Evolutionary conservation across 345 rosid species (phyloP).

Genomic region (Gossypium thurberi): DNA sequence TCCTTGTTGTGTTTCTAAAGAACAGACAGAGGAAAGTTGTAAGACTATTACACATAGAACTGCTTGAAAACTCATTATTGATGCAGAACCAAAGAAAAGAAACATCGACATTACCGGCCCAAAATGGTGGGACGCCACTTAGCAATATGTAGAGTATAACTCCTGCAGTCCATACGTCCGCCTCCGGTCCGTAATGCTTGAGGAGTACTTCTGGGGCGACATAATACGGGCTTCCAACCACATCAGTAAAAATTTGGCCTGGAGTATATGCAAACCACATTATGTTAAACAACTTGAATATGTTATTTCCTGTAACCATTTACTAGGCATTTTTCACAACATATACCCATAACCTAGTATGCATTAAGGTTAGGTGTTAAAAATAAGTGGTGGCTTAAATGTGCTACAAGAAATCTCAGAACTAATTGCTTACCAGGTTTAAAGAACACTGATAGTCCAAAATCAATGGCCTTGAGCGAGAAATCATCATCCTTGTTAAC

Average conservation of each 20-base stretch:
- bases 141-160: neutral
- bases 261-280: conserved; percentile 20
- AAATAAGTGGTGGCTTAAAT: neutral
- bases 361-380: neutral
- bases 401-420: neutral
- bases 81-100: neutral
- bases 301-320: too few species aligned
- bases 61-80: conserved; percentile 1
- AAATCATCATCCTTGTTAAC: conserved; percentile 95
- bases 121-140: conserved; percentile 14
- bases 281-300: conserved; percentile 1
- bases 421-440: conserved; percentile 60
- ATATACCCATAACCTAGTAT: neutral
- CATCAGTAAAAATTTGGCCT: conserved; percentile 92
- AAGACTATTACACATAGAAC: conserved; percentile 8
- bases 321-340: neutral
- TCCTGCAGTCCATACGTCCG: neutral
- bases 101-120: conserved; percentile 67
- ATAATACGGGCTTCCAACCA: conserved; percentile 95
- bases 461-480: conserved; percentile 96
- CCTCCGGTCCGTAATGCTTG: conserved; percentile 50
- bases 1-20: conserved; percentile 93
- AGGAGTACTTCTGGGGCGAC: conserved; percentile 95
- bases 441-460: conserved; percentile 95
- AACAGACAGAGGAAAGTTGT: conserved; percentile 17